Base-by-base conservation (phyloP, 495 filamentous ascomycete genomes). In the Ramalina peruviana region DNA sequence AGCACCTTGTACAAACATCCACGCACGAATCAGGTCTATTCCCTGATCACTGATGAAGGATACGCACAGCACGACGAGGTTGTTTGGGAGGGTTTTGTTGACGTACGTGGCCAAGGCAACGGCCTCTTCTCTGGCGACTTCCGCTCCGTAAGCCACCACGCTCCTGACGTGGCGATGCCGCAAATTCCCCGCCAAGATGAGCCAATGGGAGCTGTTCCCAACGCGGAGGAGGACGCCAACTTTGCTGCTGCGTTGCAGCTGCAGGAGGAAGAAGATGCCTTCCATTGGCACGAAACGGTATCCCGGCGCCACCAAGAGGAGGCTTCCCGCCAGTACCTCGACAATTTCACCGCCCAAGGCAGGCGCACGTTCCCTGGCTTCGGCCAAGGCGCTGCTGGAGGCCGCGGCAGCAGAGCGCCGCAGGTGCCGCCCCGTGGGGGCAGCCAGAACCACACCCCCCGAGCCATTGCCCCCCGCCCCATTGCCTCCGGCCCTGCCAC, bases 41-140 rank as follows among this genome's bases (percentile, higher is more conserved):
- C 83, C 0, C 63, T 97, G 16, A 87, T 98, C 21, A 98, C 92
- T 9, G 92, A 98, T 65, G 82, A 83, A 13, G 92, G 92, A 15
- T 98, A 90, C 57, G 80, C 85, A 7, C 73, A 72, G 15, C 87
- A 94, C 59, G 84, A 87, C 25, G 92, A 98, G 67, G 79, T 97
- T 9, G 87, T 98, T 10, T 98, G 92, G 89, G 90, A 98, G 67
- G 86, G 80, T 15, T 74, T 98, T 4, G 83, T 84, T 15, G 90
- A 96, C 56, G 79, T 95, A 36, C 86, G 77, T 47, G 92, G 90
- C n/a, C 79, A 83, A 52, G 76, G 76, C 21, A 76, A 84, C 17
- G 85, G 88, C 58, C 88, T 94, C 58, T 85, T 86, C 48, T 81
- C 86, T 11, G 92, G 92, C 11, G 92, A 96, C 62, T 96, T 96